These are phyloP conservation scores for Xanthoparmelia taractica DNA, from an alignment of 495 filamentous ascomycete genomes.

Conservation along the genomic window DNA sequence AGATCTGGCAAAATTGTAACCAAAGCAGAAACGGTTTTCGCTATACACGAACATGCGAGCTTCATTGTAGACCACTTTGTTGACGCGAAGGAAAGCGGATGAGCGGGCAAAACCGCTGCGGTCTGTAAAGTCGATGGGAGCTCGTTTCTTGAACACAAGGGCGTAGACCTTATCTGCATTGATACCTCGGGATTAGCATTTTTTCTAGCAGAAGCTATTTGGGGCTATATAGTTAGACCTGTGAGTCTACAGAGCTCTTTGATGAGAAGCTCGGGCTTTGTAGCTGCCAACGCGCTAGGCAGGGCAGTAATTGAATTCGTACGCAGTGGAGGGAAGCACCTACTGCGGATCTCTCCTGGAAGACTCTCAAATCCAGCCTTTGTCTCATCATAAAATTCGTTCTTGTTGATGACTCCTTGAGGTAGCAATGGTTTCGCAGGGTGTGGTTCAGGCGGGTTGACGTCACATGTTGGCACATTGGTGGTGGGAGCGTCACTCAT, in stretches of 20 bases:
- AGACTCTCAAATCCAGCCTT: slow-evolving; percentile 31
- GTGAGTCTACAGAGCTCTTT: background rate
- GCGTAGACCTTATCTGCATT: slow-evolving; percentile 29
- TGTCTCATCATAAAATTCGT: slow-evolving; percentile 12
- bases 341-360: slow-evolving; percentile 32
- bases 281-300: background rate
- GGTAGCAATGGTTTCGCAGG: background rate
- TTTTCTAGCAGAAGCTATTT: too few relatives aligned
- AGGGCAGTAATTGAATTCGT: background rate
- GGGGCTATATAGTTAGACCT: background rate
- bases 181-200: background rate
- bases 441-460: background rate
- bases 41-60: slow-evolving; percentile 32
- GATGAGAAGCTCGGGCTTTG: background rate
- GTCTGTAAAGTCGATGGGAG: slow-evolving; percentile 22
- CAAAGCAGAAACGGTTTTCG: slow-evolving; percentile 33
- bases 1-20: slow-evolving; percentile 13
- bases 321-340: background rate
- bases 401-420: background rate
- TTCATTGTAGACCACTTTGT: slow-evolving; percentile 30
- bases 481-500: background rate
- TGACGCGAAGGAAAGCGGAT: slow-evolving; percentile 31
- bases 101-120: slow-evolving; percentile 29
- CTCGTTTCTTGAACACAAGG: slow-evolving; percentile 25
- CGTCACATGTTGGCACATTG: background rate